Evolutionary conservation across 192 early-diverging fungal species (phyloP).

Genomic region (Diversispora epigaea): DNA sequence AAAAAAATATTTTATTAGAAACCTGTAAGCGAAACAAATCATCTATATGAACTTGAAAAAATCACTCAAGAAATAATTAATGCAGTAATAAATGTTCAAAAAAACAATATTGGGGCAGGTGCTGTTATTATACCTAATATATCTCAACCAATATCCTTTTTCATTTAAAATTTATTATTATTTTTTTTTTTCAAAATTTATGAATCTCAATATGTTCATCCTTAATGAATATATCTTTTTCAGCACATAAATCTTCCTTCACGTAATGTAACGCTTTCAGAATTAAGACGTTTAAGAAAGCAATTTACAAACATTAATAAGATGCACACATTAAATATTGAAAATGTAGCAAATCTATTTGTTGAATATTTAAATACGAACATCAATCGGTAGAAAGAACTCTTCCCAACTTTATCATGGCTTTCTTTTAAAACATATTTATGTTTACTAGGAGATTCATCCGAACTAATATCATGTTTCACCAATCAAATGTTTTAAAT

Average conservation of each 20-base stretch:
- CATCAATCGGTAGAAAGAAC: slow-evolving; percentile 42
- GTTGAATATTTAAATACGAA: slow-evolving; percentile 92
- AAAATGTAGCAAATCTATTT: slow-evolving; percentile 78
- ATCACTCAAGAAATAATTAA: slow-evolving; percentile 78
- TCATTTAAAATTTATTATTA: neutral
- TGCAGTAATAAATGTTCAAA: slow-evolving; percentile 75
- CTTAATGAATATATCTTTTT: slow-evolving; percentile 39
- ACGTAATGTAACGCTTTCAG: slow-evolving; percentile 70
- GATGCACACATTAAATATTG: slow-evolving; percentile 74
- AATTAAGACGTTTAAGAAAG: slow-evolving; percentile 74
- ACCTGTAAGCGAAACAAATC: slow-evolving; percentile 88
- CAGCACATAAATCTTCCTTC: slow-evolving; percentile 61
- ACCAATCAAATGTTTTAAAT: too few species aligned
- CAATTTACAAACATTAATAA: slow-evolving; percentile 91
- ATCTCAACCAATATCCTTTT: slow-evolving; percentile 41
- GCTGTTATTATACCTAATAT: slow-evolving; percentile 60
- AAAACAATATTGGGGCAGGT: slow-evolving; percentile 56
- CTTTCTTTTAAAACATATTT: too few species aligned
- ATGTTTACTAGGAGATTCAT: too few species aligned
- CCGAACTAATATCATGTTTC: too few species aligned
- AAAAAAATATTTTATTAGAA: slow-evolving; percentile 47
- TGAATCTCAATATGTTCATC: slow-evolving; percentile 8
- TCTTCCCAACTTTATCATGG: too few species aligned
- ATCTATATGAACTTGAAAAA: slow-evolving; percentile 86
- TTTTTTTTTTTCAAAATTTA: neutral